Conservation (phyloP, 331 rosid genomes). For the Spiraea crenata region DNA sequence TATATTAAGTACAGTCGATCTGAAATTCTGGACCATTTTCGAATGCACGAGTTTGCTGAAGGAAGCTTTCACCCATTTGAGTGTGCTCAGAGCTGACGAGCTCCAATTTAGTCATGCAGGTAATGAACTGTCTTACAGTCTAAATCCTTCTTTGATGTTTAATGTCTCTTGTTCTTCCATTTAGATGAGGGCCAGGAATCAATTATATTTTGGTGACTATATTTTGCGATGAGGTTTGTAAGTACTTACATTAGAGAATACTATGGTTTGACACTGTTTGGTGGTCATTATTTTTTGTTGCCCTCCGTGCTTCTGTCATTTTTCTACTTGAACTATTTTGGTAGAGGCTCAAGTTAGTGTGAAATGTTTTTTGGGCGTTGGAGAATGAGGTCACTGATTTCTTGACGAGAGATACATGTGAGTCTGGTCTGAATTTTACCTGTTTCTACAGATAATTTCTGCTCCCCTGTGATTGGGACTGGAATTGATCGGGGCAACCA, state of each 20-base stretch:
- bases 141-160: neutral
- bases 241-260: too few relatives aligned
- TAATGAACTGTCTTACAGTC: slow-evolving; percentile 1
- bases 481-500: neutral
- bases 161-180: neutral
- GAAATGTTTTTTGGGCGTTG: neutral
- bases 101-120: slow-evolving; percentile 26
- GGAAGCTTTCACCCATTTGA: slow-evolving; percentile 93
- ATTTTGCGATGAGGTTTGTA: too few relatives aligned
- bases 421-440: neutral
- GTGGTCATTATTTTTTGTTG: neutral
- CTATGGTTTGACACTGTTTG: neutral
- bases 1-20: slow-evolving; percentile 60
- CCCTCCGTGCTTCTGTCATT: neutral
- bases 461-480: slow-evolving; percentile 9
- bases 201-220: too few relatives aligned
- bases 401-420: neutral
- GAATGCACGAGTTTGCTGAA: slow-evolving; percentile 84
- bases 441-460: slow-evolving; percentile 24
- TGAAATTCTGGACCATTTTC: slow-evolving; percentile 76
- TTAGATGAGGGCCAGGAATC: neutral
- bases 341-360: neutral
- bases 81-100: slow-evolving; percentile 84
- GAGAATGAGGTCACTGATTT: neutral
- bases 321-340: neutral